These are phyloP conservation scores for Penicillium brasilianum DNA, from an alignment of 2,329 filamentous ascomycete genomes.

Conservation along the genomic window DNA sequence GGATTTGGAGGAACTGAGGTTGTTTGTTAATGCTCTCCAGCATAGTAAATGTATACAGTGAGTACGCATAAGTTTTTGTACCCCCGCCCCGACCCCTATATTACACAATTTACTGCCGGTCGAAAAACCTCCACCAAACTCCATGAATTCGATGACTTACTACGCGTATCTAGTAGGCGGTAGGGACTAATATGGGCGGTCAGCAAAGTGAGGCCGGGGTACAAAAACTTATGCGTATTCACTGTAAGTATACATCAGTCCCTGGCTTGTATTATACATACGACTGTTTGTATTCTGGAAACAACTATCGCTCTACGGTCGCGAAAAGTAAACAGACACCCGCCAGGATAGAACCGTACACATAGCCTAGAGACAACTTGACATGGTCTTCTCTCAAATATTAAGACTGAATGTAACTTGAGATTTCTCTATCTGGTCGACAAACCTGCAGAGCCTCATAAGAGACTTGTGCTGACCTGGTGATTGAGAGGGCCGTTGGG, in stretches of 20 bases:
- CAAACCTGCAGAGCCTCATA: constrained; percentile 5
- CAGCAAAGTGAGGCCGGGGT: too few relatives aligned
- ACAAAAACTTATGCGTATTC: too few relatives aligned
- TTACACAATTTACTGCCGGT: too few relatives aligned
- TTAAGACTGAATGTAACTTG: neutral
- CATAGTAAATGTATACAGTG: neutral
- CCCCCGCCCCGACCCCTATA: too few relatives aligned
- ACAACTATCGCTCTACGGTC: neutral
- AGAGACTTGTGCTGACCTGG: neutral
- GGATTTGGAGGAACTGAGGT: neutral
- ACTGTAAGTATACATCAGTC: too few relatives aligned
- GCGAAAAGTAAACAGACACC: constrained; percentile 5
- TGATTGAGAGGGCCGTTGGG: neutral
- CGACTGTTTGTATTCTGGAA: neutral
- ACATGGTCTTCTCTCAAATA: too few relatives aligned
- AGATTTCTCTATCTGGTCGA: neutral
- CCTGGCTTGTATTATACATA: neutral
- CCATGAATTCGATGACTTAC: too few relatives aligned
- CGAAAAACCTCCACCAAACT: too few relatives aligned
- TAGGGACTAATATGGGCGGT: too few relatives aligned
- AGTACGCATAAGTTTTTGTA: too few relatives aligned
- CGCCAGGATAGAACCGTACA: neutral
- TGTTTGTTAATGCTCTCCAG: neutral
- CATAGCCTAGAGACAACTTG: neutral
- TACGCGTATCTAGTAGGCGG: too few relatives aligned